These are phyloP conservation scores for Paecilomyces sp. DNA, from an alignment of 2,329 filamentous ascomycete species.

Conservation along the genomic window DNA sequence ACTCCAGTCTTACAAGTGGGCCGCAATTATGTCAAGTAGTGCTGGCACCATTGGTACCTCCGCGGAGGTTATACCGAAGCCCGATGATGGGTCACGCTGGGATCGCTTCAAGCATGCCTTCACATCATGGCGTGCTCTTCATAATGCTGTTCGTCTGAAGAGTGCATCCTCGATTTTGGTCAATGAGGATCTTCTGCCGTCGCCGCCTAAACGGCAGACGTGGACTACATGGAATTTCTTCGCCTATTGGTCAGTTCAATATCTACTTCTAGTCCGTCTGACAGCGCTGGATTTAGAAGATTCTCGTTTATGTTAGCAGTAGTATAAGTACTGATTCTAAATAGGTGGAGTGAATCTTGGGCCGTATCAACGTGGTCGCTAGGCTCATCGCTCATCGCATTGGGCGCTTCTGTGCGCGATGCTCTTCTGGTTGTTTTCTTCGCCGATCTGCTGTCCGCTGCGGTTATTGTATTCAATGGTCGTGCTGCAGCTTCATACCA, in stretches of 20 bases:
- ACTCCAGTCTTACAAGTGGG: not conserved
- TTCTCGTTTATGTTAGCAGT: no score
- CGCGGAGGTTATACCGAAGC: not conserved
- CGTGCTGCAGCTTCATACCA: conserved; percentile 11
- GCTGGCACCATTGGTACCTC: not conserved
- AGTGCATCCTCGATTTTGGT: conserved; percentile 13
- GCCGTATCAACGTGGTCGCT: conserved; percentile 15
- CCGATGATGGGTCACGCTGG: conserved; percentile 4
- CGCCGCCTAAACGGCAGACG: conserved; percentile 11
- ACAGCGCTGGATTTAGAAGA: no score
- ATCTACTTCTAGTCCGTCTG: not conserved
- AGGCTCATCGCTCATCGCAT: conserved; percentile 12
- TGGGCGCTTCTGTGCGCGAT: conserved; percentile 14
- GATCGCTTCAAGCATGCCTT: conserved; percentile 6
- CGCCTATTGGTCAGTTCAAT: conserved; percentile 12
- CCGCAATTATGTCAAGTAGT: not conserved
- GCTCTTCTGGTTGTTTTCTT: conserved; percentile 14
- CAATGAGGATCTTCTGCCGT: conserved; percentile 15
- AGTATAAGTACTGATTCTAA: not conserved
- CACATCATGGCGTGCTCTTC: conserved; percentile 8
- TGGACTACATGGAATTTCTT: conserved; percentile 16
- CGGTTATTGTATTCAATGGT: conserved; percentile 14
- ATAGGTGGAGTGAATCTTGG: conserved; percentile 17
- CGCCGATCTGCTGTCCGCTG: conserved; percentile 12
- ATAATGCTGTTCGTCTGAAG: conserved; percentile 8